Base-by-base conservation (phyloP, 2,329 filamentous ascomycete species). In the Aspergillus tubingensis region DNA sequence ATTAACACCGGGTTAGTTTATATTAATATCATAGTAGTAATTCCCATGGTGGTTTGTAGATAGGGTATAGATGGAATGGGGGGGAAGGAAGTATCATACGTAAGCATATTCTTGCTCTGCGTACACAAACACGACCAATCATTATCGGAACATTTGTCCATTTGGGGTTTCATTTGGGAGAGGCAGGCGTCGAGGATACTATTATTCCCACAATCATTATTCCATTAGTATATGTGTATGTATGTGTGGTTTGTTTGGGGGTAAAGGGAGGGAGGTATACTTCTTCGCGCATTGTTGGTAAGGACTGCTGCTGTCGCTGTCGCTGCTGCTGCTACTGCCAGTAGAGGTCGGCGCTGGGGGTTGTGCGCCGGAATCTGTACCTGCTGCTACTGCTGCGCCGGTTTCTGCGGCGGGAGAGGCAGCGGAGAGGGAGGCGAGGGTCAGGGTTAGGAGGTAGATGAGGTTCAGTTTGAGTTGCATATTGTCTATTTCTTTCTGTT, bases 71-170 rank as follows among this genome's bases (percentile, higher is more conserved):
- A 23, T 5, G 21, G 21, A 23, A 23, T 21, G 21, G 21, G 21
- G 21, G 21, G 21, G 32, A 32, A 41, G 30, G 27, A 10, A 8
- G n/a, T 5, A 25, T 11, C 21, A 21, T 58, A 64, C 62, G 62
- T 64, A 23, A 64, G 38, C n/a, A 64, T 44, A 39, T 56, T 64
- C 43, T 59, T 59, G 44, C 59, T 64, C 49, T 64, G 59, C 36
- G 58, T 58, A 41, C 62, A 64, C 27, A 62, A 54, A 60, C 62
- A 64, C 5, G 8, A 17, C 62, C 62, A 64, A 21, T 64, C 62
- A 30, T 64, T 64, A 2, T 57, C 49, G 10, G 30, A 50, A 39
- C 62, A 64, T 44, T 44, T 51, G 48, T 58, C 38, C 23, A 64
- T 51, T 25, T 59, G 57, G 10, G 17, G 36, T 48, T 60, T 57